phyloP scores from a whole-genome alignment of 2,329 filamentous ascomycete genomes.

The Zalaria obscura region DNA sequence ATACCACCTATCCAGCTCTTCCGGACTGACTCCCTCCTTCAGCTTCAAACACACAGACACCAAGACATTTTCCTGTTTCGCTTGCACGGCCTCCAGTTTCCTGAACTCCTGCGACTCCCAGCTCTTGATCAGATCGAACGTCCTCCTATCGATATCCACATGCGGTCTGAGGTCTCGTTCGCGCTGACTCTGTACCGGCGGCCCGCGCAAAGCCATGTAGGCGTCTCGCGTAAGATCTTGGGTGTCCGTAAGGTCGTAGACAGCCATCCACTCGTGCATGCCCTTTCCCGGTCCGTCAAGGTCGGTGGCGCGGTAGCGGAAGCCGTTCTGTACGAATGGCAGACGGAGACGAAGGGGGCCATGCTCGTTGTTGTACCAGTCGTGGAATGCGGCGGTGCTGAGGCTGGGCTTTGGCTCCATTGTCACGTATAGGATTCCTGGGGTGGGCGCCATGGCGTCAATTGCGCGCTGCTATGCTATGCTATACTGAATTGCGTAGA shows the following conservation, averaged over 20 bases:
- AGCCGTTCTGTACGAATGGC: constrained; percentile 60
- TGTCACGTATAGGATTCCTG: constrained; percentile 69
- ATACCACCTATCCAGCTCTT: constrained; percentile 55
- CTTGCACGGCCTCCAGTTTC: constrained; percentile 44
- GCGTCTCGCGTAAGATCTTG: constrained; percentile 52
- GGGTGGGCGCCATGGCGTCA: constrained; percentile 12
- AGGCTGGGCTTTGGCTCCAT: constrained; percentile 64
- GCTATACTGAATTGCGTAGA: no score
- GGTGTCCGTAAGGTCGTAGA: constrained; percentile 72
- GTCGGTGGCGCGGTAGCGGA: constrained; percentile 62
- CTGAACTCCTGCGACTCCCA: constrained; percentile 41
- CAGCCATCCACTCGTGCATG: constrained; percentile 58
- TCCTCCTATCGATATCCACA: constrained; percentile 53
- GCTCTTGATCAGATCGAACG: constrained; percentile 51
- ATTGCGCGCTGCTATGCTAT: neutral
- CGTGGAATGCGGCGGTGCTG: constrained; percentile 59
- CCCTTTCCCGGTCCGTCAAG: constrained; percentile 23
- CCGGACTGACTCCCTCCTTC: constrained; percentile 37
- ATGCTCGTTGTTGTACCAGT: constrained; percentile 93
- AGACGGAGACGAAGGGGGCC: constrained; percentile 67
- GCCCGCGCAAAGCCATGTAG: constrained; percentile 52
- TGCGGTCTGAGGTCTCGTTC: constrained; percentile 33
- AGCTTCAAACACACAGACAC: constrained; percentile 48
- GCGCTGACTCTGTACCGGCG: constrained; percentile 39
- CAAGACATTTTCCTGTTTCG: constrained; percentile 45